Percentiles rank a stretch among this genome's conserved stretches.
Conservation (phyloP, 2,329 filamentous ascomycete species). For the Trichoderma koningiopsis region DNA sequence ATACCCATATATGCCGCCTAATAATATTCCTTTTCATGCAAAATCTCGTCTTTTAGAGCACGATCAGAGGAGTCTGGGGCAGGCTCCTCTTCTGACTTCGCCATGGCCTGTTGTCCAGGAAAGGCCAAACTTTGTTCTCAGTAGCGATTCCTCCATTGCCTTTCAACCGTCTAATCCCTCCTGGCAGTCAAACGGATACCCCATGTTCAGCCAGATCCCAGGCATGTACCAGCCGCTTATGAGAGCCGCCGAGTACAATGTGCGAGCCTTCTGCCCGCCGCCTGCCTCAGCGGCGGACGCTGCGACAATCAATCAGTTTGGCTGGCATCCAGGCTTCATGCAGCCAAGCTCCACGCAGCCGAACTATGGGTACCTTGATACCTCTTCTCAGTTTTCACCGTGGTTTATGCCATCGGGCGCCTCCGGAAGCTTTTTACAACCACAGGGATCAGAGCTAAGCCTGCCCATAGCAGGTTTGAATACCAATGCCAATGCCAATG, state of each 20-base stretch:
- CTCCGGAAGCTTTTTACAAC: background rate
- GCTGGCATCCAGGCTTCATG: slow-evolving; percentile 25
- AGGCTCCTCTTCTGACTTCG: background rate
- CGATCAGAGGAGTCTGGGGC: background rate
- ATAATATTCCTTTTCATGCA: slow-evolving; percentile 24
- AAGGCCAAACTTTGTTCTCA: slow-evolving; percentile 10
- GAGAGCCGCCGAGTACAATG: slow-evolving; percentile 42
- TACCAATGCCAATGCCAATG: background rate
- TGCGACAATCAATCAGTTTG: slow-evolving; percentile 35
- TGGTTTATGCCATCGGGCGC: background rate
- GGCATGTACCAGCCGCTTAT: slow-evolving; percentile 38
- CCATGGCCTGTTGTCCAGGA: slow-evolving; percentile 19
- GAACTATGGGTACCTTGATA: slow-evolving; percentile 21
- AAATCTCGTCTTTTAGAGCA: background rate
- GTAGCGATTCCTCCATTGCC: background rate
- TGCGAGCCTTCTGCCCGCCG: slow-evolving; percentile 43
- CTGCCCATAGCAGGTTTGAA: background rate
- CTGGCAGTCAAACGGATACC: slow-evolving; percentile 17
- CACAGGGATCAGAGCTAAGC: background rate
- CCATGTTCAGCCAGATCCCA: slow-evolving; percentile 29
- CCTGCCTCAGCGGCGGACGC: slow-evolving; percentile 38
- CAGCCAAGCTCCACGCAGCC: slow-evolving; percentile 24
- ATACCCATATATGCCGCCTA: slow-evolving; percentile 27
- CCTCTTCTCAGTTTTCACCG: background rate
- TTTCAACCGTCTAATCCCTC: slow-evolving; percentile 4